These are phyloP conservation scores for Fusarium udum DNA, from an alignment of 2,329 filamentous ascomycete species.

Conservation along the genomic window DNA sequence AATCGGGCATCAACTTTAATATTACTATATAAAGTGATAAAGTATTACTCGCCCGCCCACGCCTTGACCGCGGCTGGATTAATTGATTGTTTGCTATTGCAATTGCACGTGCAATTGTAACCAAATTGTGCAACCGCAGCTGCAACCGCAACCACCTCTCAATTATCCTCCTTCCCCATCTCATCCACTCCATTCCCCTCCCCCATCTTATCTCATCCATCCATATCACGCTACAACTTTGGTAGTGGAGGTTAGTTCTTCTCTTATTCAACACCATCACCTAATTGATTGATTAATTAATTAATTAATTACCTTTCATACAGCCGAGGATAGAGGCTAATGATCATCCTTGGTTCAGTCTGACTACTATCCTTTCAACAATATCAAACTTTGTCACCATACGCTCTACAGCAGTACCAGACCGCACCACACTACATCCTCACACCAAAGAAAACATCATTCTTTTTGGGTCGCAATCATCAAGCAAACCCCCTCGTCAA, in stretches of 20 bases:
- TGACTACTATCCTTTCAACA: not conserved
- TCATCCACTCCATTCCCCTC: conserved; percentile 1
- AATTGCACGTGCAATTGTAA: conserved; percentile 35
- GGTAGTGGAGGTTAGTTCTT: conserved; percentile 9
- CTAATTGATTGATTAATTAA: not conserved
- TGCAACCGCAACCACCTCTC: conserved; percentile 30
- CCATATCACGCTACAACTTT: conserved; percentile 22
- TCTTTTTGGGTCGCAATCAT: conserved; percentile 28
- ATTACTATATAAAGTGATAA: not conserved
- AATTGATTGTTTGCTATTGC: not conserved
- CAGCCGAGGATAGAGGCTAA: conserved; percentile 13
- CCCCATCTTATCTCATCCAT: conserved; percentile 22
- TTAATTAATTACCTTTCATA: not conserved
- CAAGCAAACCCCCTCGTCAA: conserved; percentile 29
- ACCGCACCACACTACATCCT: not conserved
- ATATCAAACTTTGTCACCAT: not conserved
- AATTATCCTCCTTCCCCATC: conserved; percentile 30
- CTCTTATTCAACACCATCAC: conserved; percentile 26
- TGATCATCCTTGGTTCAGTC: not conserved
- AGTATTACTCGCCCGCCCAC: not conserved
- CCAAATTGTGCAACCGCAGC: conserved; percentile 32
- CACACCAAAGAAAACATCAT: conserved; percentile 1
- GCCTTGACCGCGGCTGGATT: conserved; percentile 13
- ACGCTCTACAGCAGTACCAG: not conserved
- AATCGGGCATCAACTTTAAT: conserved; percentile 1